Evolutionary conservation across 768 basidiomycete species (phyloP).

Genomic region (Russula vinacea): DNA sequence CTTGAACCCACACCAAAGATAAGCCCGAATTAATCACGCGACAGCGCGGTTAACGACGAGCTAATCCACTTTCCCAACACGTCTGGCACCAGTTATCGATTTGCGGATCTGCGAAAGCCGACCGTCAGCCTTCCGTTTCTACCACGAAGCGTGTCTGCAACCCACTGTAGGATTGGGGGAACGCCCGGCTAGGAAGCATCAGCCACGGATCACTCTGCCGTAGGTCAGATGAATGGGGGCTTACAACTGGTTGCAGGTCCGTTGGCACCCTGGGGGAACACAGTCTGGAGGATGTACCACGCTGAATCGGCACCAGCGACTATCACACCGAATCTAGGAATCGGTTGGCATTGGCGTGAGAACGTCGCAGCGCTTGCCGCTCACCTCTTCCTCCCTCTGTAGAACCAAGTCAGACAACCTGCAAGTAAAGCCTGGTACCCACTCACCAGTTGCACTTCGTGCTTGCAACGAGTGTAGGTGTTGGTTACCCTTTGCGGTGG

Average conservation of each 20-base stretch:
- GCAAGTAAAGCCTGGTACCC: neutral
- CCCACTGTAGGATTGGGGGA: conserved; percentile 68
- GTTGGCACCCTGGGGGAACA: conserved; percentile 30
- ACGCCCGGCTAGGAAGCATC: conserved; percentile 52
- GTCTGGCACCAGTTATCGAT: conserved; percentile 39
- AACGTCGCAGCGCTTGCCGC: conserved; percentile 1
- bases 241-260: conserved; percentile 30
- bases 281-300: conserved; percentile 14
- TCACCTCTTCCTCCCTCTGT: conserved; percentile 27
- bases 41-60: conserved; percentile 18
- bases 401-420: conserved; percentile 10
- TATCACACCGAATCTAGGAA: conserved; percentile 25
- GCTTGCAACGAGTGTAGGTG: conserved; percentile 38
- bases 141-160: conserved; percentile 15
- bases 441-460: conserved; percentile 29
- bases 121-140: conserved; percentile 22
- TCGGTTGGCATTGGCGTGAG: conserved; percentile 1
- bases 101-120: conserved; percentile 35
- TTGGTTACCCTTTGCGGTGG: conserved; percentile 55
- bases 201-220: conserved; percentile 27
- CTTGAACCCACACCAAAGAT: neutral
- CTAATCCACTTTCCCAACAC: conserved; percentile 31
- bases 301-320: conserved; percentile 28
- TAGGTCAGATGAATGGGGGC: conserved; percentile 12
- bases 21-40: neutral